phyloP scores from a whole-genome alignment of 2,329 filamentous ascomycete species.

The Fusarium nelsonii region DNA sequence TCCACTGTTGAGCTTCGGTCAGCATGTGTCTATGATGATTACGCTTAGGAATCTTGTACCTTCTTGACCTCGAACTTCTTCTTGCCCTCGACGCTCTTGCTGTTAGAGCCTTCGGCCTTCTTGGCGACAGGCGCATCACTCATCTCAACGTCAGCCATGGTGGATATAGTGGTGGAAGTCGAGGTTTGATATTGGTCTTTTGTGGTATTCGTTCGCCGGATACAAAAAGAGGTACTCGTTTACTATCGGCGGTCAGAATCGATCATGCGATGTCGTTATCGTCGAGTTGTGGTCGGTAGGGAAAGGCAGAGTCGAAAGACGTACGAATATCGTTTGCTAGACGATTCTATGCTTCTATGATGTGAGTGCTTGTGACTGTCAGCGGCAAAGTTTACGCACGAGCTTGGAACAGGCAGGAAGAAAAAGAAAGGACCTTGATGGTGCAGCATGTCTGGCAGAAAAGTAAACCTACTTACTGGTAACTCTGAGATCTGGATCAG shows the following conservation, averaged over 20 bases:
- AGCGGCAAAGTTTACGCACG: conserved; percentile 8
- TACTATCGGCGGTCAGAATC: conserved; percentile 19
- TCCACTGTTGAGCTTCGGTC: conserved; percentile 76
- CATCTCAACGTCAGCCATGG: conserved; percentile 98
- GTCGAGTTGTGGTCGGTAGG: conserved; percentile 13
- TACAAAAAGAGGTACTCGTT: not conserved
- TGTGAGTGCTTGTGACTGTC: conserved; percentile 21
- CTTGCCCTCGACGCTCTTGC: conserved; percentile 74
- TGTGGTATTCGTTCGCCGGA: not conserved
- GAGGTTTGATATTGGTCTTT: conserved; percentile 6
- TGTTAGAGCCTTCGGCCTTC: conserved; percentile 63
- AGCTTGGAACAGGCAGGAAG: not conserved
- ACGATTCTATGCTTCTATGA: conserved; percentile 1
- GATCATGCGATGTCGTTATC: not conserved
- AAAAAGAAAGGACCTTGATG: conserved; percentile 35
- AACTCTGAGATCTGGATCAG: conserved; percentile 10
- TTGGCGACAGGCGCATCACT: conserved; percentile 80
- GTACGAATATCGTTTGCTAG: conserved; percentile 24
- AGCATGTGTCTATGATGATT: conserved; percentile 8
- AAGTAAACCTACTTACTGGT: conserved; percentile 8
- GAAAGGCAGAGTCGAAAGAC: conserved; percentile 19
- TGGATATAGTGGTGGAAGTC: conserved; percentile 5
- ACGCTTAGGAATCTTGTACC: conserved; percentile 62
- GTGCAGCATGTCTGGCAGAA: not conserved
- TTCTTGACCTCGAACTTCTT: conserved; percentile 99